Conservation (phyloP, 2,329 filamentous ascomycete species). For the Pyrenochaeta sp. region DNA sequence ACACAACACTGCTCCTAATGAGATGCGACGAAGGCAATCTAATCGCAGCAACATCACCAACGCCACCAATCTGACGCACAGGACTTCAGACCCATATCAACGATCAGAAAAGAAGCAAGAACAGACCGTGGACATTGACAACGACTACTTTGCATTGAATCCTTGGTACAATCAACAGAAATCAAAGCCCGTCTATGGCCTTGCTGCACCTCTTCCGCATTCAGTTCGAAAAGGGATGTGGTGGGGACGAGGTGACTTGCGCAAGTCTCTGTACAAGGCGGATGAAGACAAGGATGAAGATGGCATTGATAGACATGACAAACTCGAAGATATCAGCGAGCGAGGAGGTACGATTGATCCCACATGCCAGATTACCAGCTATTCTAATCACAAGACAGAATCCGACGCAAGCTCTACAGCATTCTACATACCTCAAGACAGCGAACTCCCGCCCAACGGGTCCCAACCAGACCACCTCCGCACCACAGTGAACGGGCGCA, state of each 20-base stretch:
- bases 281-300: slow-evolving; percentile 19
- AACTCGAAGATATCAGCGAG: too few species aligned
- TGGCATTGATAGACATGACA: slow-evolving; percentile 27
- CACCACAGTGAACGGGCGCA: slow-evolving; percentile 19
- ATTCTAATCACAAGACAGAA: slow-evolving; percentile 10
- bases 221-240: slow-evolving; percentile 62
- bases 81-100: slow-evolving; percentile 16
- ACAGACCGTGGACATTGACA: slow-evolving; percentile 52
- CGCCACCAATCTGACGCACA: slow-evolving; percentile 13
- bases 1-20: slow-evolving; percentile 9
- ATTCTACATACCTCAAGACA: slow-evolving; percentile 13
- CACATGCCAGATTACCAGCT: neutral
- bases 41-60: slow-evolving; percentile 20
- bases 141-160: slow-evolving; percentile 62
- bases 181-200: slow-evolving; percentile 62
- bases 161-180: slow-evolving; percentile 62
- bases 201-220: slow-evolving; percentile 62
- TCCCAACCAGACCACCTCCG: slow-evolving; percentile 18
- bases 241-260: slow-evolving; percentile 54
- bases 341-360: neutral
- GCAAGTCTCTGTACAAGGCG: slow-evolving; percentile 41
- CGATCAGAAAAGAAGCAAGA: slow-evolving; percentile 36
- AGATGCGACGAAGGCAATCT: slow-evolving; percentile 21
- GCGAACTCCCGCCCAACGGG: too few species aligned
- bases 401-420: slow-evolving; percentile 20